Conservation (phyloP, 2,329 filamentous ascomycete genomes). For the Sclerotinia glacialis region DNA sequence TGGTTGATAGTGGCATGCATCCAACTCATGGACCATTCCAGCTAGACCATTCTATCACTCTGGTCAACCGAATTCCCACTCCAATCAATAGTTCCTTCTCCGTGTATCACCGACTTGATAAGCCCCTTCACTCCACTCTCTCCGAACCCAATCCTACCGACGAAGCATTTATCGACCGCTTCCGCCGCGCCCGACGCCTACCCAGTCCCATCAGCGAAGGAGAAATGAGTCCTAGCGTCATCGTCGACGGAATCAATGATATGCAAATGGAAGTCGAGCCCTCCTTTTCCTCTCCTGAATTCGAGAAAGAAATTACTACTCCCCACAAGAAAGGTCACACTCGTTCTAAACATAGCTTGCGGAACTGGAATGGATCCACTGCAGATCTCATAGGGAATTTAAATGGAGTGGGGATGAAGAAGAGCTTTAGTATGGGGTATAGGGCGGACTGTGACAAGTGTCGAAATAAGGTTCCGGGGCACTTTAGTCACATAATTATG, state of each 20-base stretch:
- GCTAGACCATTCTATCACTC: conserved; percentile 33
- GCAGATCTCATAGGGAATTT: conserved; percentile 27
- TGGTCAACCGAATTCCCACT: conserved; percentile 39
- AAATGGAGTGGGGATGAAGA: conserved; percentile 54
- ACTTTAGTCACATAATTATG: conserved; percentile 77
- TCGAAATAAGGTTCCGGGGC: conserved; percentile 68
- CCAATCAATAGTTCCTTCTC: conserved; percentile 40
- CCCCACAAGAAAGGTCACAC: conserved; percentile 39
- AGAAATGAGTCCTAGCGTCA: conserved; percentile 37
- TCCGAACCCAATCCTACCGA: conserved; percentile 37
- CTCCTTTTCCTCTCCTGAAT: conserved; percentile 25
- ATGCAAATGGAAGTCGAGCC: conserved; percentile 40
- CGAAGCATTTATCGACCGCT: conserved; percentile 31
- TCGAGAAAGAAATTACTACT: conserved; percentile 27
- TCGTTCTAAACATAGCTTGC: conserved; percentile 38
- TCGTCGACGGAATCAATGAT: conserved; percentile 34
- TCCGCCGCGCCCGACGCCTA: conserved; percentile 35
- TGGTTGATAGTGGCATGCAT: conserved; percentile 35
- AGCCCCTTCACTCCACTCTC: conserved; percentile 29
- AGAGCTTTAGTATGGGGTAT: conserved; percentile 75
- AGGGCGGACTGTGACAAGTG: conserved; percentile 77
- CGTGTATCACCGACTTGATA: conserved; percentile 20
- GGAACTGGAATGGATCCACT: conserved; percentile 35
- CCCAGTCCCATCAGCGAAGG: conserved; percentile 41
- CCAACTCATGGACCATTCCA: conserved; percentile 37